These are phyloP conservation scores for Trichoderma sp. DNA, from an alignment of 2,329 filamentous ascomycete genomes.

Conservation along the genomic window DNA sequence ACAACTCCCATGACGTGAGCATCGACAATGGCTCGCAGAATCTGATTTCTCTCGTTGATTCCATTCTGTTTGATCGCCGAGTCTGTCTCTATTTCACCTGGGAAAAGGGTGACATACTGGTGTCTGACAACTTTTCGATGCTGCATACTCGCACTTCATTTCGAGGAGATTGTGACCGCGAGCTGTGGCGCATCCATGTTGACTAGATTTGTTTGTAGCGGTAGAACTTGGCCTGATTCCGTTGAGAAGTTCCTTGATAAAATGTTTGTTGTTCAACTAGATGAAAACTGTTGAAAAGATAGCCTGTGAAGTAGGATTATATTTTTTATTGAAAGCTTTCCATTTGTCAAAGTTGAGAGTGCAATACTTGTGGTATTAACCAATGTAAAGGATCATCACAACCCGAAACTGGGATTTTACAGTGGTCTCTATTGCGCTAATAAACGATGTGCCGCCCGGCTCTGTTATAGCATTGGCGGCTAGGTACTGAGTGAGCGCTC, in stretches of 20 bases:
- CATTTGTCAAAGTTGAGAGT: no score
- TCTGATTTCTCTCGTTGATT: slow-evolving; percentile 41
- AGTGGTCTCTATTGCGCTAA: no score
- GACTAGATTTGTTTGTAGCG: slow-evolving; percentile 35
- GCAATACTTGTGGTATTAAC: no score
- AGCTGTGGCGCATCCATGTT: slow-evolving; percentile 56
- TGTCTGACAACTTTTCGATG: slow-evolving; percentile 53
- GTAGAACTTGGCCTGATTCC: neutral
- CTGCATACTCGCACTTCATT: slow-evolving; percentile 54
- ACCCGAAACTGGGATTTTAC: no score
- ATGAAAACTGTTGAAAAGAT: no score
- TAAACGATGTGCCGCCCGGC: no score
- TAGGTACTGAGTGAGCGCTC: no score
- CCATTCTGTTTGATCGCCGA: slow-evolving; percentile 51
- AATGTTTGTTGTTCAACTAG: neutral
- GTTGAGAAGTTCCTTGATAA: neutral
- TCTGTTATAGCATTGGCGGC: no score
- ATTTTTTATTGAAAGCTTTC: no score
- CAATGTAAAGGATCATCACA: no score
- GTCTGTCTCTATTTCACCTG: slow-evolving; percentile 54
- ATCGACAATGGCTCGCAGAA: slow-evolving; percentile 42
- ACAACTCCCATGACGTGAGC: slow-evolving; percentile 47
- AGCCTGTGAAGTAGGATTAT: no score
- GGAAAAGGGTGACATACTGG: slow-evolving; percentile 55
- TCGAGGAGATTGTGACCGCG: slow-evolving; percentile 43